Conservation (phyloP, 257 asterid species). For the Nicotiana paniculata region DNA sequence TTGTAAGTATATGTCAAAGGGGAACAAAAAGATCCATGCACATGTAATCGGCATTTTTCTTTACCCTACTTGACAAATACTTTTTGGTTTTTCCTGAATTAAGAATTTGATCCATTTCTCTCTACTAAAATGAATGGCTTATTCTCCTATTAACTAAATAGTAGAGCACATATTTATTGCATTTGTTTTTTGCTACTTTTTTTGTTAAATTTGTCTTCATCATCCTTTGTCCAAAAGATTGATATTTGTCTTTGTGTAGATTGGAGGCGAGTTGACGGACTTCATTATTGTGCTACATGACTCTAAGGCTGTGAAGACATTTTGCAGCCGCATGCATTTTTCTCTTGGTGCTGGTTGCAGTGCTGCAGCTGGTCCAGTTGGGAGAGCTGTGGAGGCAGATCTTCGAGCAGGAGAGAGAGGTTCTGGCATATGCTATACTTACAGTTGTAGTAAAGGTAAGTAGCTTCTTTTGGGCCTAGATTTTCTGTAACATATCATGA, state of each 20-base stretch:
- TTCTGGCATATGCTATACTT: conserved; percentile 97
- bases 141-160: neutral
- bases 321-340: conserved; percentile 96
- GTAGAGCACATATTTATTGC: neutral
- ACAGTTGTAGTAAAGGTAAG: conserved; percentile 97
- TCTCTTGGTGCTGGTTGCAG: conserved; percentile 99
- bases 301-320: conserved; percentile 82
- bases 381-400: conserved; percentile 97
- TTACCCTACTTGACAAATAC: neutral
- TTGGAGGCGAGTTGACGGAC: conserved; percentile 95
- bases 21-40: neutral
- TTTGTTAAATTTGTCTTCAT: conserved; percentile 1
- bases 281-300: conserved; percentile 91
- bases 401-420: conserved; percentile 97
- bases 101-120: neutral
- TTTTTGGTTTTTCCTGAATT: neutral
- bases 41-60: neutral
- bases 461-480: neutral
- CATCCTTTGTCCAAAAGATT: neutral
- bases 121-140: neutral
- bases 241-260: conserved; percentile 29
- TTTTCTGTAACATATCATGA: neutral
- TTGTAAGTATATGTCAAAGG: neutral
- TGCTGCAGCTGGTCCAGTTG: conserved; percentile 98
- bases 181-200: neutral